Conservation (phyloP, 805 yeast genomes). For the Ogataea trehalophila region DNA sequence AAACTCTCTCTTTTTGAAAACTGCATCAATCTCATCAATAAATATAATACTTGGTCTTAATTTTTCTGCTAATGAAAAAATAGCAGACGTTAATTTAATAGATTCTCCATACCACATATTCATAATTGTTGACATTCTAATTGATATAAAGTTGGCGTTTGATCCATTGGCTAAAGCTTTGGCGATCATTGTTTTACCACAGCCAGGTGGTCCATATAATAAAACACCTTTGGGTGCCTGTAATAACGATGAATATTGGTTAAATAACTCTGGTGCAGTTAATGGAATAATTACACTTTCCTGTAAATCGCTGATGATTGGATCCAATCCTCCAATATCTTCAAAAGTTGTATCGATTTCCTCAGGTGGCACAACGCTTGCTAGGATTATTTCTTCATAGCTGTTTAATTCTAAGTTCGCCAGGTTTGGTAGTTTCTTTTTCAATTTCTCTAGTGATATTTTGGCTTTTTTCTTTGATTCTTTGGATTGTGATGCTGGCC, state of each 20-base stretch:
- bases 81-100: constrained; percentile 88
- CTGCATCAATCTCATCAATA: constrained; percentile 95
- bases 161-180: constrained; percentile 91
- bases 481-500: constrained; percentile 40
- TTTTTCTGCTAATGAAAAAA: constrained; percentile 83
- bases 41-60: constrained; percentile 92
- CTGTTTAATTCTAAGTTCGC: constrained; percentile 47
- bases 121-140: constrained; percentile 90
- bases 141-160: constrained; percentile 85
- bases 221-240: constrained; percentile 95
- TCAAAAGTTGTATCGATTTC: constrained; percentile 73
- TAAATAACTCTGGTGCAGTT: constrained; percentile 70
- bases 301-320: constrained; percentile 74
- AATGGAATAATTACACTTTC: constrained; percentile 89
- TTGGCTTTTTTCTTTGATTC: constrained; percentile 60
- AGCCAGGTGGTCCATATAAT: constrained; percentile 94
- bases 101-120: constrained; percentile 98
- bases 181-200: constrained; percentile 97
- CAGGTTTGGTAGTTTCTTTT: constrained; percentile 53
- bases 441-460: constrained; percentile 52
- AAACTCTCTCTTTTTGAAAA: constrained; percentile 77
- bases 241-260: constrained; percentile 59
- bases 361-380: constrained; percentile 76
- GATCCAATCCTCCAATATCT: constrained; percentile 87
- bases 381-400: constrained; percentile 75